phyloP scores from a whole-genome alignment of 1,284 basidiomycete species.

The Irpex sp. region DNA sequence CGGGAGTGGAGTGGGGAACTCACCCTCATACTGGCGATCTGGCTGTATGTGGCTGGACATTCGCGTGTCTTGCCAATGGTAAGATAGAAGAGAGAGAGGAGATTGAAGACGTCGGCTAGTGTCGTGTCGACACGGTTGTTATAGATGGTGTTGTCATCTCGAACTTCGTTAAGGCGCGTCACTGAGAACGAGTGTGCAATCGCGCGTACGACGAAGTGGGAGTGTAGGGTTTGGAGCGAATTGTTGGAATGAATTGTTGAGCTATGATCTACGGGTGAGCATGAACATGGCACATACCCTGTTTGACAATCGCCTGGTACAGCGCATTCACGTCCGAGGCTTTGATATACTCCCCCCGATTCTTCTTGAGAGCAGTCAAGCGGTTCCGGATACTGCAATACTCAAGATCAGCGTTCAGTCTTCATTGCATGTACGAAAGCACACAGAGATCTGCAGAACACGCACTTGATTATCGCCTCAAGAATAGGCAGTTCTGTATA shows the following conservation, averaged over 20 bases:
- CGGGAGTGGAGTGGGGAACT: constrained; percentile 33
- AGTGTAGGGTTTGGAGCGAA: background rate
- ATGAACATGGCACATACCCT: constrained; percentile 52
- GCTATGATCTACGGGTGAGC: no score
- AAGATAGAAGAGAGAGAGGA: constrained; percentile 89
- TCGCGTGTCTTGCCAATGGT: constrained; percentile 93
- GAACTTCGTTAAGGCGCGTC: constrained; percentile 87
- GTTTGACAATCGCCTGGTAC: constrained; percentile 93
- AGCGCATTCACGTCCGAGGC: constrained; percentile 91
- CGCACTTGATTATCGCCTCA: constrained; percentile 90
- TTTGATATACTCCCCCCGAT: constrained; percentile 86
- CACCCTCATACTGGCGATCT: constrained; percentile 91
- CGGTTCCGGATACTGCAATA: constrained; percentile 82
- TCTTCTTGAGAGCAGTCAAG: constrained; percentile 85
- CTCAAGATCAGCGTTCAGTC: constrained; percentile 6
- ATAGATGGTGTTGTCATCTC: constrained; percentile 73
- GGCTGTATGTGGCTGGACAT: constrained; percentile 90
- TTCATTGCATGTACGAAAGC: constrained; percentile 9
- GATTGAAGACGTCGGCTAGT: constrained; percentile 89
- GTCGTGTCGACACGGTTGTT: constrained; percentile 92
- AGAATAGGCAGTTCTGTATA: constrained; percentile 84
- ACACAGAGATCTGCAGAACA: constrained; percentile 10
- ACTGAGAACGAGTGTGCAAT: constrained; percentile 45
- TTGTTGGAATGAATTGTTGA: no score
- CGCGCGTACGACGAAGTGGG: background rate